Evolutionary conservation across 805 yeast species (phyloP), one percentile per base, ranked within the genome.

Genomic region (Kregervanrija fluxuum): DNA sequence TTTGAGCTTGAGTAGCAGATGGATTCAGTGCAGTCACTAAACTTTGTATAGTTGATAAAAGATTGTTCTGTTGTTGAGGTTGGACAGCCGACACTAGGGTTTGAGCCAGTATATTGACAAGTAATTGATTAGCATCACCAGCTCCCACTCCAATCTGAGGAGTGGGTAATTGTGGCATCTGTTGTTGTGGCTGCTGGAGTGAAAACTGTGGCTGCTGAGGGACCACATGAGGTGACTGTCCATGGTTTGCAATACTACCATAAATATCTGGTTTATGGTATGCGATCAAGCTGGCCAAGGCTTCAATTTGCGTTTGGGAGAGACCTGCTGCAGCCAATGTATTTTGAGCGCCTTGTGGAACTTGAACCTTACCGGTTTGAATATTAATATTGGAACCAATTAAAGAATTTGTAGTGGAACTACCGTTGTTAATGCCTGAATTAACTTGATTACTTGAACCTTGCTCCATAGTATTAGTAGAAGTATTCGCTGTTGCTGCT

Each of bases 301-400:
- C 79, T 54, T 82, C 86, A 11, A 85, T 83, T 58, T 85, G 93
- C 33, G 78, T 79, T 45, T 73, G 77, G 2, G 79, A 68, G 36
- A 85, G 69, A 0, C 93, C 93, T 2, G 82, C 87, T 6, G 77
- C 74, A 6, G 73, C 72, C 38, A 85, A 60, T 1, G 88, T 75
- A 15, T 70, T 63, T 49, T 77, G 75, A 2, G 90, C 91, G 10
- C 88, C 87, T 5, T 79, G 79, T 1, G 93, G 93, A 4, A 85
- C 86, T 0, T 75, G 74, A 12, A 80, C 77, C 51, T 75, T 46
- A 28, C 31, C 41, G 8, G 39, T 10, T 11, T 39, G 35, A n/a
- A 3, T 31, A 14, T 22, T 28, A 17, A 8, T 22, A 22, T 22
- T 17, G 22, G 22, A 17, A 17, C 5, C 22, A 17, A 17, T 17